phyloP scores from a whole-genome alignment of 31 red algal genomes.

The Asparagopsis taxiformis region DNA sequence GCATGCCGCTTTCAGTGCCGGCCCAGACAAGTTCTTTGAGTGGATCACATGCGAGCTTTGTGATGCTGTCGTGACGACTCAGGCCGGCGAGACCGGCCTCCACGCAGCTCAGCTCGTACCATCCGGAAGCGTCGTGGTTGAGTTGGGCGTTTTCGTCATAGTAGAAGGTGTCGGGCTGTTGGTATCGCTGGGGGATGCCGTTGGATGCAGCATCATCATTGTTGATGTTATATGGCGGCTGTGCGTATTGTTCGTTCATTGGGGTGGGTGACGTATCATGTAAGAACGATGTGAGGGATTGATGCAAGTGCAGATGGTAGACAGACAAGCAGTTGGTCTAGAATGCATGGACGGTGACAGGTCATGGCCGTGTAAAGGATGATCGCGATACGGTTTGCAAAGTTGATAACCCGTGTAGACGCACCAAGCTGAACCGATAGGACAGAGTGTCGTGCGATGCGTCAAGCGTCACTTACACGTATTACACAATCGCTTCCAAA shows the following conservation, averaged over 20 bases:
- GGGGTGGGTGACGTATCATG: no score
- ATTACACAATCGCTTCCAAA: no score
- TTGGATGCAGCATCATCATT: background rate
- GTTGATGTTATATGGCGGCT: background rate
- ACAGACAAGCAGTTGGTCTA: no score
- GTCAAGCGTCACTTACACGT: no score
- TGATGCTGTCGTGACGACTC: conserved; percentile 25
- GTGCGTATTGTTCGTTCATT: background rate
- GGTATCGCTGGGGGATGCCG: background rate
- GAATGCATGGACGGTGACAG: no score
- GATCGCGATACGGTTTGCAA: no score
- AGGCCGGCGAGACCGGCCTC: conserved; percentile 36
- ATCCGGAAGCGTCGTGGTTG: conserved; percentile 30
- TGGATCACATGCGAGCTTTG: conserved; percentile 69
- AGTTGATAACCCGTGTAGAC: no score
- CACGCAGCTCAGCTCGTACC: conserved; percentile 80
- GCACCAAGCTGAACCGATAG: no score
- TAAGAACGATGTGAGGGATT: no score
- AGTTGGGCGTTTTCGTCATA: conserved; percentile 1
- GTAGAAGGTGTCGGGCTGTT: background rate
- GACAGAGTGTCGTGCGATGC: no score
- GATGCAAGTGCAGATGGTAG: no score
- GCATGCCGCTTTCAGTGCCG: conserved; percentile 67
- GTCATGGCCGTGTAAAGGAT: no score
- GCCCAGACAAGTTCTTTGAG: conserved; percentile 70